Conservation (phyloP, 2,329 filamentous ascomycete species). For the Trichothecium sympodiale region DNA sequence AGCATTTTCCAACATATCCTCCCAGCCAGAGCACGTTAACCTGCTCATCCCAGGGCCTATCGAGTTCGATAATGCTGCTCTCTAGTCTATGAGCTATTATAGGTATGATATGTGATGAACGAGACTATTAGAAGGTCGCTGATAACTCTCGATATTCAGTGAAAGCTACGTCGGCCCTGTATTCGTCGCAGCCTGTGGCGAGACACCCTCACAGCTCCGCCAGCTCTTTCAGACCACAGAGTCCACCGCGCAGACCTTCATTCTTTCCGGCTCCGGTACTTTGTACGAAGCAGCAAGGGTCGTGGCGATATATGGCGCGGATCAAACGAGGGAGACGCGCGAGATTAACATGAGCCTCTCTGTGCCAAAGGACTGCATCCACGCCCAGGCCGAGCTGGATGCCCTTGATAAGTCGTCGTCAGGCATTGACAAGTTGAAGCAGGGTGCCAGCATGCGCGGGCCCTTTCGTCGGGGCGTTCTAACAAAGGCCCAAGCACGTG, state of each 20-base stretch:
- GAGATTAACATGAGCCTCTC: slow-evolving; percentile 39
- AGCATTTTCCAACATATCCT: slow-evolving; percentile 40
- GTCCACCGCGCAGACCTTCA: slow-evolving; percentile 74
- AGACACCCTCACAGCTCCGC: slow-evolving; percentile 77
- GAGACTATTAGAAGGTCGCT: not conserved
- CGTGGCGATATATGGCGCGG: slow-evolving; percentile 22
- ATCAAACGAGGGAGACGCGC: slow-evolving; percentile 32
- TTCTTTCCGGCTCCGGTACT: slow-evolving; percentile 89
- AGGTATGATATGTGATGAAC: slow-evolving; percentile 41
- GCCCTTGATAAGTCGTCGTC: no score
- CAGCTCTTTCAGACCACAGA: slow-evolving; percentile 89
- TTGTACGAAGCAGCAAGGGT: slow-evolving; percentile 45
- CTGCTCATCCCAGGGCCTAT: slow-evolving; percentile 95
- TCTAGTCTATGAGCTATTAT: slow-evolving; percentile 90
- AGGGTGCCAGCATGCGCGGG: slow-evolving; percentile 20
- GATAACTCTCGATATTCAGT: slow-evolving; percentile 30
- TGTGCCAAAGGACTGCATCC: slow-evolving; percentile 40
- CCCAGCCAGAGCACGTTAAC: slow-evolving; percentile 52
- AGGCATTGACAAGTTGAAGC: not conserved
- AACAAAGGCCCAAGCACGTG: slow-evolving; percentile 37
- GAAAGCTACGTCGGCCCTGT: slow-evolving; percentile 87
- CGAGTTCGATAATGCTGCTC: slow-evolving; percentile 94
- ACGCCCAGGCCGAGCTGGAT: slow-evolving; percentile 27
- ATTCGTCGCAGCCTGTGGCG: slow-evolving; percentile 85
- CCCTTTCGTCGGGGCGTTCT: slow-evolving; percentile 35